Percentiles rank a stretch among this genome's conserved stretches.
Evolutionary conservation across 2,329 filamentous ascomycete genomes (phyloP).

Genomic region (Ascochyta pisi): DNA sequence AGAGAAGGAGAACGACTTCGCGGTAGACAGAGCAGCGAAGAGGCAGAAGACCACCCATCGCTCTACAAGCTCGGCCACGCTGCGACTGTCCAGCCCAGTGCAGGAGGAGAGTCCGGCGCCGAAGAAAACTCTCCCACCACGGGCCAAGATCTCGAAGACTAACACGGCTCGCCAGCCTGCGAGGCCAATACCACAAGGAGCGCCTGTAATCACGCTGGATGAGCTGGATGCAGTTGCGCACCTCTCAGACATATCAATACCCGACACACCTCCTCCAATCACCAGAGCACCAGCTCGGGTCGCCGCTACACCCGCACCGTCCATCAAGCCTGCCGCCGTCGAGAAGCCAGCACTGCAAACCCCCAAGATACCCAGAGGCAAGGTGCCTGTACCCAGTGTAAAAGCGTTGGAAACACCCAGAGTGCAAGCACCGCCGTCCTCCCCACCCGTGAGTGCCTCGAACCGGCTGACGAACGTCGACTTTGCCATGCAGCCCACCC

Average conservation of each 20-base stretch:
- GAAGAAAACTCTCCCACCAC: slow-evolving; percentile 26
- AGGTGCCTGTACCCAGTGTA: slow-evolving; percentile 33
- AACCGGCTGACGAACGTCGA: slow-evolving; percentile 48
- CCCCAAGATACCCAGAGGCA: slow-evolving; percentile 34
- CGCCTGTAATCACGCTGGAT: slow-evolving; percentile 46
- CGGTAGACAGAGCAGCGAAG: slow-evolving; percentile 48
- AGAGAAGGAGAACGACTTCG: slow-evolving; percentile 38
- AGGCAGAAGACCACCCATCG: slow-evolving; percentile 43
- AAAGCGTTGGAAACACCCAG: slow-evolving; percentile 33
- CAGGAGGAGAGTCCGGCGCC: slow-evolving; percentile 18
- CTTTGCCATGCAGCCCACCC: slow-evolving; percentile 28
- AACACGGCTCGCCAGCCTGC: slow-evolving; percentile 24
- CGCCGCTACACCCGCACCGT: slow-evolving; percentile 4
- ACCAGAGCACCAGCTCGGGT: neutral
- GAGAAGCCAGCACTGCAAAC: slow-evolving; percentile 17
- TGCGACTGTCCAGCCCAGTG: slow-evolving; percentile 24
- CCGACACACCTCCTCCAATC: slow-evolving; percentile 26
- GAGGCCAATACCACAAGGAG: slow-evolving; percentile 29
- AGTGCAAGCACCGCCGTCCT: slow-evolving; percentile 38
- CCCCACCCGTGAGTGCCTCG: slow-evolving; percentile 47
- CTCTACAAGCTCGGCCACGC: slow-evolving; percentile 6
- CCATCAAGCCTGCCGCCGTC: neutral
- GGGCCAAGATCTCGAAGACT: slow-evolving; percentile 35
- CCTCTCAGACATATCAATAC: slow-evolving; percentile 33
- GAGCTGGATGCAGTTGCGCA: slow-evolving; percentile 35